phyloP scores from a whole-genome alignment of 1,139 yeast species.

The Sugiyamaella castrensis region DNA sequence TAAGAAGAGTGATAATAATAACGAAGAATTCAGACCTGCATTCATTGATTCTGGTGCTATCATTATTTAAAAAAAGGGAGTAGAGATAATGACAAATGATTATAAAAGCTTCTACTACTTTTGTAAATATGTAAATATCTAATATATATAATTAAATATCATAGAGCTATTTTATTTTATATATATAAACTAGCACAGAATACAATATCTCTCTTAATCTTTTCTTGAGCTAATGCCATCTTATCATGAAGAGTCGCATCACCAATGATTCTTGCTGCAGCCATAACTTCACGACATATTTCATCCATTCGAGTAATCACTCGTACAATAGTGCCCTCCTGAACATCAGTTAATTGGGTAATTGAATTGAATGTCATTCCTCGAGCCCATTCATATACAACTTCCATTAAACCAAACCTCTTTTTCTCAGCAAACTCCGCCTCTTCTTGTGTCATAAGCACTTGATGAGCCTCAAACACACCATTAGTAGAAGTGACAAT shows the following conservation, averaged over 20 bases:
- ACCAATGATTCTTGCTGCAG: constrained; percentile 93
- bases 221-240: constrained; percentile 90
- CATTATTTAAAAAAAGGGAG: constrained; percentile 26
- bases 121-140: constrained; percentile 11
- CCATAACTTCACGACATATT: constrained; percentile 89
- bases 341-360: constrained; percentile 82
- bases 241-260: constrained; percentile 83
- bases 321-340: constrained; percentile 97
- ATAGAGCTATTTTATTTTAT: constrained; percentile 34
- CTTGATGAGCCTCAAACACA: constrained; percentile 66
- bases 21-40: constrained; percentile 21
- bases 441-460: constrained; percentile 78
- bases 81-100: too few species aligned
- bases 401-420: constrained; percentile 86
- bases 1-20: constrained; percentile 15
- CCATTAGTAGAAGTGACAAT: constrained; percentile 63
- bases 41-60: constrained; percentile 36
- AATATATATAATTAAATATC: too few species aligned
- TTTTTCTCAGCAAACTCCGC: constrained; percentile 77
- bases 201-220: constrained; percentile 92
- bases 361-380: constrained; percentile 90
- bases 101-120: neutral
- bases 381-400: constrained; percentile 97
- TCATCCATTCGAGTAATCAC: constrained; percentile 94
- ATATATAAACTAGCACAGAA: constrained; percentile 94